phyloP scores from a whole-genome alignment of 345 rosid species.

The Murraya paniculata region DNA sequence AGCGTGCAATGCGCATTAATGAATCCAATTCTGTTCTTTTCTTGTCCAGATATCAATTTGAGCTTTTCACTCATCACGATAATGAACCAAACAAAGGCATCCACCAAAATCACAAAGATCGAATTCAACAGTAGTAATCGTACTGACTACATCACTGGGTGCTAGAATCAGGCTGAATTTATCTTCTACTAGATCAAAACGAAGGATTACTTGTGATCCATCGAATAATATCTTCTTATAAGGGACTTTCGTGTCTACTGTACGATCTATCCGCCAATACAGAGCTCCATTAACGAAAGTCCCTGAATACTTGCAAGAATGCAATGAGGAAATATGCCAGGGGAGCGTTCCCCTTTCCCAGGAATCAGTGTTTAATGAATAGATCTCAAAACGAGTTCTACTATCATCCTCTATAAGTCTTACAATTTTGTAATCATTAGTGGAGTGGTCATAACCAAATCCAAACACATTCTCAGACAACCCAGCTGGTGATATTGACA shows the following conservation, averaged over 20 bases:
- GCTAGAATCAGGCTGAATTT: background rate
- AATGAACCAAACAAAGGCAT: background rate
- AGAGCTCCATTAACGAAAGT: background rate
- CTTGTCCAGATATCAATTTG: too few species aligned
- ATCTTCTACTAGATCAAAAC: background rate
- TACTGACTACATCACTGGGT: background rate
- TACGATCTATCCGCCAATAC: background rate
- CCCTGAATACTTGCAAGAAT: too few species aligned
- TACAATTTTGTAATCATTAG: background rate
- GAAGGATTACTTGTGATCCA: background rate
- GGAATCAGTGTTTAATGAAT: background rate
- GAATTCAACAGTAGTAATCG: background rate
- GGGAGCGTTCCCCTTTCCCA: background rate
- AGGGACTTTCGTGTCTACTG: background rate
- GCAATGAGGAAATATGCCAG: background rate
- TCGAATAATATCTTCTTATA: background rate
- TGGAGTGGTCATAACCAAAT: conserved; percentile 3
- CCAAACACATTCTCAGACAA: background rate
- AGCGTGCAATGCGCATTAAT: too few species aligned
- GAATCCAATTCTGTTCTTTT: too few species aligned
- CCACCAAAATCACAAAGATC: background rate
- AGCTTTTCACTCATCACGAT: background rate
- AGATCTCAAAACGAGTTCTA: background rate
- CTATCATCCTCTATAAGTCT: background rate
- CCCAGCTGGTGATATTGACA: background rate